Base-by-base conservation (phyloP, 257 asterid genomes). In the Jasminum sambac region DNA sequence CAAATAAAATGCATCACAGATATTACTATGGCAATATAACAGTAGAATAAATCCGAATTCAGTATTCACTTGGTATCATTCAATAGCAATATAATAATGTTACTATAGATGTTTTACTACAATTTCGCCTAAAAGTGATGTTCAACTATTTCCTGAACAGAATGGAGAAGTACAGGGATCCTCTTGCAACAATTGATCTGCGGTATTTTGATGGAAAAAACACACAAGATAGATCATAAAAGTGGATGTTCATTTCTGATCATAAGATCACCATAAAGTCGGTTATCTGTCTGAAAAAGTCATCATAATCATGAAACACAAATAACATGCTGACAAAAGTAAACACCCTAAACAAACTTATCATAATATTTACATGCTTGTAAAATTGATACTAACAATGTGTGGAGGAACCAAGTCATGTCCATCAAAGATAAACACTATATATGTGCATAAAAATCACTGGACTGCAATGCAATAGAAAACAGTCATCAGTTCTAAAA, bases 401-500 rank as follows among this genome's bases (percentile, higher is more conserved):
- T 8, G 8, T 0, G 4, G 58, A 6, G 24, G 2, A 19, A 1
- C 1, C 68, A 64, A 2, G 11, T 63, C 14, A 12, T 37, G 23
- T 11, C 67, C 37, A 60, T 17, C 57, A 44, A 48, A 66, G 40
- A 64, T 11, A 63, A 26, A 10, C n/a, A 50, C 17, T 30, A 10
- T 8, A 50, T n/a, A 19, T 5, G 12, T 21, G 21, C 59, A 58
- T 43, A 69, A 11, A 17, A 14, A 50, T 17, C 1, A 67, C 34
- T 19, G 72, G 17, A 40, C 21, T 7, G 57, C 21, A 73, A 8
- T 6, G 21, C 66, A 60, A 62, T 57, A 24, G 59, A 66, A 23
- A 76, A 68, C 40, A 66, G 50, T 71, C 43, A 69, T 24, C 57
- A 72, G 50, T 69, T 30, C 36, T 30, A 64, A 38, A 67, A 87